Percentiles rank a stretch among this genome's conserved stretches.
Conservation (phyloP, 2,329 filamentous ascomycete genomes). For the Colletotrichum destructivum region DNA sequence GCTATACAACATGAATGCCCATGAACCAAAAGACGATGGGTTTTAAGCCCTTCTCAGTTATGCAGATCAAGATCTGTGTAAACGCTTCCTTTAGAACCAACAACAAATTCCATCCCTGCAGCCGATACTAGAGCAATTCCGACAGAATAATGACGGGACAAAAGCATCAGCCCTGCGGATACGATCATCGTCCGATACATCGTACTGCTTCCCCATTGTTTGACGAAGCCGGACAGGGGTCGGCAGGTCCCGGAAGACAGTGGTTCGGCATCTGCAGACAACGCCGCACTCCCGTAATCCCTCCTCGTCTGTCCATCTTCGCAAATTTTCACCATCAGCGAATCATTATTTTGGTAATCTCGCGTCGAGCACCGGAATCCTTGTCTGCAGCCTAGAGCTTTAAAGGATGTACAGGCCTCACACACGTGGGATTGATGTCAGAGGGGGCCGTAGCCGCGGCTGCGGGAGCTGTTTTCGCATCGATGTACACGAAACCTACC, state of each 20-base stretch:
- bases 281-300: constrained; percentile 3
- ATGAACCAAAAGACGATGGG: constrained; percentile 15
- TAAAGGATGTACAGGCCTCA: no score
- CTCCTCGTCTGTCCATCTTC: not conserved
- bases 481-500: not conserved
- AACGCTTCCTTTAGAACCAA: not conserved
- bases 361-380: not conserved
- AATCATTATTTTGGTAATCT: not conserved
- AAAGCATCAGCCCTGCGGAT: constrained; percentile 14
- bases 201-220: not conserved
- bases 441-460: no score
- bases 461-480: not conserved
- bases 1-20: not conserved
- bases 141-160: not conserved
- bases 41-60: no score
- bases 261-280: constrained; percentile 31
- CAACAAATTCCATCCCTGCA: not conserved
- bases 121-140: not conserved
- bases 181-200: constrained; percentile 11
- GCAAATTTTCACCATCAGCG: not conserved
- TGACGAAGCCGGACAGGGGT: not conserved
- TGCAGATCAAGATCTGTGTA: not conserved
- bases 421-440: no score
- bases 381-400: not conserved
- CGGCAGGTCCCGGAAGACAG: constrained; percentile 22